Conservation (phyloP, 345 rosid genomes). For the Citrus medica region DNA sequence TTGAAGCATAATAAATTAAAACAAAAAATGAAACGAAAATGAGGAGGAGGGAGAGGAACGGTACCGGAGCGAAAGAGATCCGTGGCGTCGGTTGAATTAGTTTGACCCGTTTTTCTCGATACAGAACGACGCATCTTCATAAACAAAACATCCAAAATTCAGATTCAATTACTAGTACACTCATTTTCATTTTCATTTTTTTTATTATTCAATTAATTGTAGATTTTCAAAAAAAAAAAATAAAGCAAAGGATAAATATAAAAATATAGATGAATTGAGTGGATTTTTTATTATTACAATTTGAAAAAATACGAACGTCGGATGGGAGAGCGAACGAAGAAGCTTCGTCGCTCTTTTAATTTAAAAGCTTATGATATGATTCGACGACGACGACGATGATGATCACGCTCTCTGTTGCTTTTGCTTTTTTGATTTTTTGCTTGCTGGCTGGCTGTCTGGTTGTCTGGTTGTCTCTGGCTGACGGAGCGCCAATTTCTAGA, state of each 20-base stretch:
- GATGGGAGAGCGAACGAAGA: slow-evolving; percentile 10
- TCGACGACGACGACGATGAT: too few relatives aligned
- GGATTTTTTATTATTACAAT: not conserved
- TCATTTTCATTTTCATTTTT: too few relatives aligned
- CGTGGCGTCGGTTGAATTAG: slow-evolving; percentile 58
- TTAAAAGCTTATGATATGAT: too few relatives aligned
- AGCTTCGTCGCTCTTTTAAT: slow-evolving; percentile 8
- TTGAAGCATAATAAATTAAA: not conserved
- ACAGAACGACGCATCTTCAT: slow-evolving; percentile 87
- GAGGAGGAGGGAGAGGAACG: not conserved
- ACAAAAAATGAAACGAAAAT: not conserved
- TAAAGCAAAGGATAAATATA: not conserved
- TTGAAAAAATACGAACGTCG: not conserved
- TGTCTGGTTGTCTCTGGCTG: not conserved
- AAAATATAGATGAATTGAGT: not conserved
- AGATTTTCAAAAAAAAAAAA: too few relatives aligned
- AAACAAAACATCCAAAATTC: not conserved
- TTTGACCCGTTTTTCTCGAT: slow-evolving; percentile 73
- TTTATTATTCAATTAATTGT: too few relatives aligned
- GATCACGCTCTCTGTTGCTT: too few relatives aligned
- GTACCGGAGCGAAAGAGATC: slow-evolving; percentile 95
- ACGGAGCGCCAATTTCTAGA: slow-evolving; percentile 8
- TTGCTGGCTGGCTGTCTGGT: too few relatives aligned
- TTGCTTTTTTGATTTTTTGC: too few relatives aligned
- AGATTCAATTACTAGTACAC: too few relatives aligned